A percentile compares a stretch with the other conserved stretches of the same genome.
phyloP scores from a whole-genome alignment of 1,139 yeast species.

The Citeromyces siamensis region DNA sequence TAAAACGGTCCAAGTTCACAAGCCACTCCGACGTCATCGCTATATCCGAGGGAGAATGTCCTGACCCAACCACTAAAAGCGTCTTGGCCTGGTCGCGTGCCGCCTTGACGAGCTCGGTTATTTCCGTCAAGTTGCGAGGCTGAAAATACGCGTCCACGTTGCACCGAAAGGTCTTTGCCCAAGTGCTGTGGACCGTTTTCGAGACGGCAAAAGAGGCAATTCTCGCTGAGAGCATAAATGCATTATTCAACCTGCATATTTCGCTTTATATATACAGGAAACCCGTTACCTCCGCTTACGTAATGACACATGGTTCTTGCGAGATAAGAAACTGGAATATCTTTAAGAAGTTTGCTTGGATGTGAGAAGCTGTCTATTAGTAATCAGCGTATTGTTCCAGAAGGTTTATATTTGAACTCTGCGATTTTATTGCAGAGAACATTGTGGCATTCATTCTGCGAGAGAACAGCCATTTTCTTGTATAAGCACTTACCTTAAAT shows the following conservation, averaged over 20 bases:
- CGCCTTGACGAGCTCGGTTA: conserved; percentile 45
- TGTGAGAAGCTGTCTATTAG: no score
- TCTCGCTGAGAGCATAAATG: neutral
- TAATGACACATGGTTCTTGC: no score
- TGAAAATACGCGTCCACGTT: conserved; percentile 69
- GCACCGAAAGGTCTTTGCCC: conserved; percentile 87
- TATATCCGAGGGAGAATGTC: conserved; percentile 89
- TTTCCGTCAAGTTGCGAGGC: conserved; percentile 55
- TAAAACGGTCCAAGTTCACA: conserved; percentile 71
- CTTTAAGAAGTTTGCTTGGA: no score
- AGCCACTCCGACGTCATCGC: conserved; percentile 90
- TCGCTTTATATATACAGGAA: neutral
- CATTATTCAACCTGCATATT: neutral
- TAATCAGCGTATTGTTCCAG: no score
- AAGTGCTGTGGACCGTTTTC: conserved; percentile 46
- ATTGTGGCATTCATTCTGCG: no score
- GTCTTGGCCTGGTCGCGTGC: conserved; percentile 56
- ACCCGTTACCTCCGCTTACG: no score
- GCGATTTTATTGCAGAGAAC: no score
- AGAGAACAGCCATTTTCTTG: no score
- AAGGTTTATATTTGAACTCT: no score
- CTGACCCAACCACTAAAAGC: conserved; percentile 81
- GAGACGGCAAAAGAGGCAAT: conserved; percentile 17
- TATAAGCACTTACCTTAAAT: no score
- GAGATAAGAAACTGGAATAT: no score